Conservation (phyloP, 805 yeast genomes). For the Nakazawaea ishiwadae region DNA sequence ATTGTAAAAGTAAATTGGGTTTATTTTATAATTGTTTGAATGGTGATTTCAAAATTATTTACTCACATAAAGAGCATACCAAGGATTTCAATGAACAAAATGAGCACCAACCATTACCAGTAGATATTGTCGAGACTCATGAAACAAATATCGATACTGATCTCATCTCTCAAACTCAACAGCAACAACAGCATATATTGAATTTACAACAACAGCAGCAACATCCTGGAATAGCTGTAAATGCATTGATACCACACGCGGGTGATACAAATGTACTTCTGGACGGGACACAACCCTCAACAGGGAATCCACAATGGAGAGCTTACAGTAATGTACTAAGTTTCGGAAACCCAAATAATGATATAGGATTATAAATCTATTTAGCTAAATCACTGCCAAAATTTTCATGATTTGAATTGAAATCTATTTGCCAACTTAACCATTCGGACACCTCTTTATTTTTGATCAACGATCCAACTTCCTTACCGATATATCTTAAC, state of each 20-base stretch:
- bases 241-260: neutral
- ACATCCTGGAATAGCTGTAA: neutral
- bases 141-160: slow-evolving; percentile 1
- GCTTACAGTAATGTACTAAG: slow-evolving; percentile 3
- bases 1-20: slow-evolving; percentile 11
- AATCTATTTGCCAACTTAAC: slow-evolving; percentile 26
- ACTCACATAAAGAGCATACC: slow-evolving; percentile 11
- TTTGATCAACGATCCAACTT: slow-evolving; percentile 14
- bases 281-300: too few relatives aligned
- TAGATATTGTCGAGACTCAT: neutral
- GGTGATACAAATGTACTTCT: too few relatives aligned
- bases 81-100: neutral
- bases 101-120: neutral
- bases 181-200: slow-evolving; percentile 2
- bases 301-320: slow-evolving; percentile 10
- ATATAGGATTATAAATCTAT: neutral
- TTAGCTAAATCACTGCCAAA: slow-evolving; percentile 10
- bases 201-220: neutral
- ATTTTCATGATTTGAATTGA: slow-evolving; percentile 14
- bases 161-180: slow-evolving; percentile 3
- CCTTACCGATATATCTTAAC: slow-evolving; percentile 19
- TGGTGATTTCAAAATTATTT: slow-evolving; percentile 12
- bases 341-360: neutral
- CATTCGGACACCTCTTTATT: slow-evolving; percentile 14
- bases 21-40: slow-evolving; percentile 10